These are phyloP conservation scores for Eimeria necatrix DNA, from an alignment of 169 alveolate genomes.

Conservation along the genomic window DNA sequence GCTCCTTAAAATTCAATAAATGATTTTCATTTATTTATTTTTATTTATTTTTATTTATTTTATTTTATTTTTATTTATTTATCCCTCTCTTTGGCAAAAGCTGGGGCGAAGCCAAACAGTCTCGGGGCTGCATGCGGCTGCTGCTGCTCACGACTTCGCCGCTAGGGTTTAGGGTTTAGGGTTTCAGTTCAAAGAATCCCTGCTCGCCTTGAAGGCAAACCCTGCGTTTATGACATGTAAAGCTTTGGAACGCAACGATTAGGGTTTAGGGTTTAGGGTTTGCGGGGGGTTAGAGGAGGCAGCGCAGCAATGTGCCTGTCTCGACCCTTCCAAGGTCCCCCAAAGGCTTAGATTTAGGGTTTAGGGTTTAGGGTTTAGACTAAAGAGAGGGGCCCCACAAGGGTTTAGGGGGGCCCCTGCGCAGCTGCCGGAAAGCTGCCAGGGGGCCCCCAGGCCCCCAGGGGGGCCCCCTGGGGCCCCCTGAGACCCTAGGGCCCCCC, in stretches of 20 bases:
- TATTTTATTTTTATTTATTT: not conserved
- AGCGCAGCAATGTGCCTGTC: no score
- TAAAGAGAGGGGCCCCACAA: not conserved
- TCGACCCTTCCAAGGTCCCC: no score
- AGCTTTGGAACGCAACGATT: not conserved
- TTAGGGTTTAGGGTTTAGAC: constrained; percentile 64
- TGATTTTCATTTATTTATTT: not conserved
- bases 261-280: not conserved
- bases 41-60: not conserved
- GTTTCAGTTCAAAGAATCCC: no score
- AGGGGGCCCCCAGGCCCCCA: no score
- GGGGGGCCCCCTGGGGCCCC: no score
- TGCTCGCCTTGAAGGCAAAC: no score
- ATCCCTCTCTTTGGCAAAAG: not conserved
- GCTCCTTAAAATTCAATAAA: not conserved
- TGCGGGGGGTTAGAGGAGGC: no score
- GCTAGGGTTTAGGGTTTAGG: constrained; percentile 16
- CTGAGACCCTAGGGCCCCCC: no score
- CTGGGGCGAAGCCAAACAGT: not conserved
- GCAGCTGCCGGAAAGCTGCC: no score
- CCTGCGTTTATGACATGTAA: not conserved
- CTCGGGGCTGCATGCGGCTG: not conserved
- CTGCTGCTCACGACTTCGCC: not conserved
- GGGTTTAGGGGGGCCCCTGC: no score
- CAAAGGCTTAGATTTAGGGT: constrained; percentile 51